A percentile compares a stretch with the other conserved stretches of the same genome.
phyloP scores from a whole-genome alignment of 1,284 basidiomycete genomes.

The Caloboletus inedulis region DNA sequence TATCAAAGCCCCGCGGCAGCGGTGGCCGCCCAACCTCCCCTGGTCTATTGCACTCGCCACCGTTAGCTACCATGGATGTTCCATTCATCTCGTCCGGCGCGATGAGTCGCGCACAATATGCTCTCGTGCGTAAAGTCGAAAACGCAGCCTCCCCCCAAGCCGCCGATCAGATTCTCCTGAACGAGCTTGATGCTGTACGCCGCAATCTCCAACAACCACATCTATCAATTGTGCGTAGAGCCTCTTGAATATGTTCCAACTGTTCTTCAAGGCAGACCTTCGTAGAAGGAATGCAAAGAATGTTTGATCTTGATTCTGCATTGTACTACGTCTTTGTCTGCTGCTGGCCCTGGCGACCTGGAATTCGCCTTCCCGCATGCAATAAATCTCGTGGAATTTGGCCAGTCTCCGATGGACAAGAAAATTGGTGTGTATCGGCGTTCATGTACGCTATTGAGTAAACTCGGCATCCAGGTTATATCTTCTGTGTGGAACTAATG shows the following conservation, averaged over 20 bases:
- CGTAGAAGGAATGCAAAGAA: slow-evolving; percentile 58
- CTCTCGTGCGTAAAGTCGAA: slow-evolving; percentile 68
- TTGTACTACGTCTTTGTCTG: slow-evolving; percentile 53
- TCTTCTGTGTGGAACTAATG: slow-evolving; percentile 73
- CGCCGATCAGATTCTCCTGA: slow-evolving; percentile 55
- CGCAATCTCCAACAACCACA: slow-evolving; percentile 46
- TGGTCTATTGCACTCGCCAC: background rate
- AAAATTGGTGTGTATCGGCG: slow-evolving; percentile 52
- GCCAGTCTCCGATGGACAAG: slow-evolving; percentile 57
- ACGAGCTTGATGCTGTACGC: slow-evolving; percentile 57
- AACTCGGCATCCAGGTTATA: slow-evolving; percentile 51
- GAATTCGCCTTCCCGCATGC: slow-evolving; percentile 71
- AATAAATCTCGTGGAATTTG: slow-evolving; percentile 67
- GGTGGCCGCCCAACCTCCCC: background rate
- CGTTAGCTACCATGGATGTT: slow-evolving; percentile 53
- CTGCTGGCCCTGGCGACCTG: slow-evolving; percentile 41
- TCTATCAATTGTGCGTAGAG: slow-evolving; percentile 48
- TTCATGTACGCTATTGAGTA: background rate
- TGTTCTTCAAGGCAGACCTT: slow-evolving; percentile 13
- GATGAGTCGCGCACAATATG: slow-evolving; percentile 67
- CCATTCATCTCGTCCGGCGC: slow-evolving; percentile 75
- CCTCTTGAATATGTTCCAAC: background rate
- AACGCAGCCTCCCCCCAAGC: slow-evolving; percentile 48
- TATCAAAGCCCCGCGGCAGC: background rate
- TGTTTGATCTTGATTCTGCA: slow-evolving; percentile 64